Percentiles rank a stretch among this genome's conserved stretches.
Evolutionary conservation across 495 filamentous ascomycete species (phyloP).

Genomic region (Penicillium lagena): DNA sequence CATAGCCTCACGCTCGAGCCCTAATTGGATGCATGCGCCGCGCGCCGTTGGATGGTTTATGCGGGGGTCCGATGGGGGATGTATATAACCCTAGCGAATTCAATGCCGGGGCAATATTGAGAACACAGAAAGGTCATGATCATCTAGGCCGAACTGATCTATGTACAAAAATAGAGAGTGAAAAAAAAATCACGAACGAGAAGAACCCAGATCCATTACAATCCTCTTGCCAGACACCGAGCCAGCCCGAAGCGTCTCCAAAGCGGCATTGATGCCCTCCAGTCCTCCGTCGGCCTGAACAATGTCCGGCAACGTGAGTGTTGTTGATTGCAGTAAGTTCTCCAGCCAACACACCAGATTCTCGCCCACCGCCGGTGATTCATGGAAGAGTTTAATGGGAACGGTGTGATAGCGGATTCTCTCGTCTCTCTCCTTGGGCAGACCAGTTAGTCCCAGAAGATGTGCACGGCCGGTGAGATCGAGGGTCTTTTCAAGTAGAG

Average conservation of each 20-base stretch:
- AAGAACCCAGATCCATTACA: constrained; percentile 40
- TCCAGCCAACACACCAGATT: constrained; percentile 55
- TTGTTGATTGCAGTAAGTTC: constrained; percentile 39
- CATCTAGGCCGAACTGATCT: too few relatives aligned
- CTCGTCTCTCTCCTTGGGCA: constrained; percentile 44
- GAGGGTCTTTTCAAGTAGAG: constrained; percentile 41
- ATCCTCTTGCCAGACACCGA: constrained; percentile 52
- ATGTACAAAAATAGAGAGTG: too few relatives aligned
- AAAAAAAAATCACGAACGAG: neutral
- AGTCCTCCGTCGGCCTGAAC: constrained; percentile 52
- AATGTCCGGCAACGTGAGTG: constrained; percentile 51
- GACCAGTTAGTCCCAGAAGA: constrained; percentile 55
- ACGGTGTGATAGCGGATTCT: constrained; percentile 52
- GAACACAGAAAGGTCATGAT: too few relatives aligned
- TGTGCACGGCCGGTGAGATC: constrained; percentile 36
- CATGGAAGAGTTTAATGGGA: constrained; percentile 65
- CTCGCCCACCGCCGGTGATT: constrained; percentile 49
- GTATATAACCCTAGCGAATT: too few relatives aligned
- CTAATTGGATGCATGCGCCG: constrained; percentile 13
- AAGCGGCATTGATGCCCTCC: constrained; percentile 53
- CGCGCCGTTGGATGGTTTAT: too few relatives aligned
- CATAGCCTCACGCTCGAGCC: constrained; percentile 3
- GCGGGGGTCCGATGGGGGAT: constrained; percentile 4
- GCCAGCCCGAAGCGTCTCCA: constrained; percentile 53
- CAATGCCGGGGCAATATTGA: too few relatives aligned